Conservation (phyloP, 495 filamentous ascomycete genomes). For the Lindgomyces ingoldianus region DNA sequence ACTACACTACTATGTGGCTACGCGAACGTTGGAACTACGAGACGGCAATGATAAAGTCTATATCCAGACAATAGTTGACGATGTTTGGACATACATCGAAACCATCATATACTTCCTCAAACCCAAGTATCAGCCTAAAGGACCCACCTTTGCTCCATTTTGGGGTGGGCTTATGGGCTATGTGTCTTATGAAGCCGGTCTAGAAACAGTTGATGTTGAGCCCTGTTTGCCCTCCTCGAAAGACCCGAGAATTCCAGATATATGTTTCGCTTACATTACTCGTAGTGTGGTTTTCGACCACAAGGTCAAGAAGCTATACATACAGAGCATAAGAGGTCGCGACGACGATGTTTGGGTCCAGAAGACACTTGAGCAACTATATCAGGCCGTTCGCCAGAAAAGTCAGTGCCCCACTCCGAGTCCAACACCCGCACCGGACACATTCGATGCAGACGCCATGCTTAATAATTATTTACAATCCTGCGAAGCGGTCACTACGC, state of each 20-base stretch:
- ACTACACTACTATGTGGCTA: conserved; percentile 54
- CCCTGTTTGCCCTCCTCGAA: neutral
- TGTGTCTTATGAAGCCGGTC: conserved; percentile 83
- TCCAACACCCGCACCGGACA: conserved; percentile 1
- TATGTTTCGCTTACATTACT: conserved; percentile 75
- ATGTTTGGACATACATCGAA: conserved; percentile 28
- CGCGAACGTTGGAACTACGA: conserved; percentile 41
- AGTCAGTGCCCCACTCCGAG: conserved; percentile 41
- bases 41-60: conserved; percentile 36
- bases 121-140: conserved; percentile 6
- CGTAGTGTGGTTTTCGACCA: conserved; percentile 83
- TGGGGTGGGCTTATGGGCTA: conserved; percentile 90
- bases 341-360: conserved; percentile 42
- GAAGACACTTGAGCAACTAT: conserved; percentile 38
- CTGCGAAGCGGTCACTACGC: neutral
- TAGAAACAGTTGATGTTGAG: conserved; percentile 60
- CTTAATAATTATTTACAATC: conserved; percentile 15
- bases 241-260: conserved; percentile 60
- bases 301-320: conserved; percentile 55
- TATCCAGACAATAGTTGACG: neutral
- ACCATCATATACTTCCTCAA: conserved; percentile 41
- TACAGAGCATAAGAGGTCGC: conserved; percentile 60
- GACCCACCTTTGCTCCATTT: conserved; percentile 59
- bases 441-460: conserved; percentile 5
- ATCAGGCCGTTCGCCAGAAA: conserved; percentile 25